These are phyloP conservation scores for Citrullus amarus DNA, from an alignment of 306 rosid species.

Conservation along the genomic window DNA sequence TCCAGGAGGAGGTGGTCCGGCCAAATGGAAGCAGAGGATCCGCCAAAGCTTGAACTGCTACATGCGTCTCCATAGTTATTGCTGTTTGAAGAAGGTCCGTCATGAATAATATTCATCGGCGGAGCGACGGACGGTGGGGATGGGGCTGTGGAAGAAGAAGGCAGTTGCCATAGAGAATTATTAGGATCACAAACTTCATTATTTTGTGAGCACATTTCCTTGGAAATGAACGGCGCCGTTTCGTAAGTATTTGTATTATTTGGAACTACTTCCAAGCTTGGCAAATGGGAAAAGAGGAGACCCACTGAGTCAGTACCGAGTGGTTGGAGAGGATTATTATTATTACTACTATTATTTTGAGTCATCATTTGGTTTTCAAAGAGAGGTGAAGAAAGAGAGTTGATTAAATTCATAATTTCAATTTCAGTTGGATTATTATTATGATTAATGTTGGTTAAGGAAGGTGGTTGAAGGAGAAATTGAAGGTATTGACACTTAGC, in stretches of 20 bases:
- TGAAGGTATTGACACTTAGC: constrained; percentile 43
- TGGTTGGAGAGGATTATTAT: neutral
- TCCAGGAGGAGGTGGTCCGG: constrained; percentile 44
- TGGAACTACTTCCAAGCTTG: constrained; percentile 25
- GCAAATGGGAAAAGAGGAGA: constrained; percentile 38
- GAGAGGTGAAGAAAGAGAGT: constrained; percentile 21
- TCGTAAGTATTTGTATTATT: neutral
- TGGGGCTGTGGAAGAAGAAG: constrained; percentile 28
- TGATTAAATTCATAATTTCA: constrained; percentile 25
- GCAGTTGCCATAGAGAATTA: constrained; percentile 42
- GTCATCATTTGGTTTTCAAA: constrained; percentile 15
- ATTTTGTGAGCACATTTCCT: constrained; percentile 12
- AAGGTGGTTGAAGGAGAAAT: constrained; percentile 31
- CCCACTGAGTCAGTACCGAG: constrained; percentile 9
- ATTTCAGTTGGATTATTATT: constrained; percentile 9
- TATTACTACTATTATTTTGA: neutral
- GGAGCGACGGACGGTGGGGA: constrained; percentile 24
- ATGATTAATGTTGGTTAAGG: neutral
- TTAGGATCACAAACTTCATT: constrained; percentile 20
- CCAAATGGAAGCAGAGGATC: constrained; percentile 32
- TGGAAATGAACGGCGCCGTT: neutral
- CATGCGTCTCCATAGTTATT: constrained; percentile 28
- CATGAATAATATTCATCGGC: neutral
- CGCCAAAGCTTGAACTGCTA: constrained; percentile 32
- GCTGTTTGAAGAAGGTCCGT: constrained; percentile 7